Conservation (phyloP, 2,329 filamentous ascomycete genomes). For the Xylariaceae sp. region DNA sequence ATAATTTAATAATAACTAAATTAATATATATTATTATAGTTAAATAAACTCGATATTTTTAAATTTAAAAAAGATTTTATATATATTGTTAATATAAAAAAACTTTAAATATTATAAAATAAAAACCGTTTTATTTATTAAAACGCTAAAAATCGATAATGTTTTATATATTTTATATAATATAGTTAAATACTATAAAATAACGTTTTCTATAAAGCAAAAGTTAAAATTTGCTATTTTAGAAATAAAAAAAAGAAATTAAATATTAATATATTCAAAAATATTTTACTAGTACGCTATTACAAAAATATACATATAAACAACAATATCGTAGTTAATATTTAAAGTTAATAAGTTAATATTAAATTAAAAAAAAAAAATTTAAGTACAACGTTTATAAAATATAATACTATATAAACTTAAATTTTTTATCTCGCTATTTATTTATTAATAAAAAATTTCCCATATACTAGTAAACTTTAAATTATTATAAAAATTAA, state of each 20-base stretch:
- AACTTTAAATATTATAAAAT: not conserved
- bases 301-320: too few relatives aligned
- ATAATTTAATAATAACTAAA: not conserved
- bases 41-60: not conserved
- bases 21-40: not conserved
- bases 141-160: not conserved
- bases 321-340: too few relatives aligned
- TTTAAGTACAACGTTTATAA: too few relatives aligned
- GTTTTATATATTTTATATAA: not conserved
- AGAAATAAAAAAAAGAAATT: not conserved
- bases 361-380: not conserved
- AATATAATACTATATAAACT: too few relatives aligned
- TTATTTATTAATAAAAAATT: too few relatives aligned
- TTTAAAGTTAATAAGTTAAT: too few relatives aligned
- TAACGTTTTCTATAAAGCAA: not conserved
- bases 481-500: too few relatives aligned
- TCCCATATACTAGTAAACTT: too few relatives aligned
- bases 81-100: not conserved
- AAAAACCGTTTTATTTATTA: not conserved
- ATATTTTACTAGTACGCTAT: too few relatives aligned
- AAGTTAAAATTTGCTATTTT: not conserved
- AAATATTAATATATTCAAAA: not conserved
- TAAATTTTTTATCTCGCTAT: too few relatives aligned
- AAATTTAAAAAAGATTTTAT: not conserved
- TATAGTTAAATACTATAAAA: not conserved